Percentiles rank a stretch among this genome's conserved stretches.
phyloP scores from a whole-genome alignment of 2,329 filamentous ascomycete genomes.

The Trichoderma pleuroti region DNA sequence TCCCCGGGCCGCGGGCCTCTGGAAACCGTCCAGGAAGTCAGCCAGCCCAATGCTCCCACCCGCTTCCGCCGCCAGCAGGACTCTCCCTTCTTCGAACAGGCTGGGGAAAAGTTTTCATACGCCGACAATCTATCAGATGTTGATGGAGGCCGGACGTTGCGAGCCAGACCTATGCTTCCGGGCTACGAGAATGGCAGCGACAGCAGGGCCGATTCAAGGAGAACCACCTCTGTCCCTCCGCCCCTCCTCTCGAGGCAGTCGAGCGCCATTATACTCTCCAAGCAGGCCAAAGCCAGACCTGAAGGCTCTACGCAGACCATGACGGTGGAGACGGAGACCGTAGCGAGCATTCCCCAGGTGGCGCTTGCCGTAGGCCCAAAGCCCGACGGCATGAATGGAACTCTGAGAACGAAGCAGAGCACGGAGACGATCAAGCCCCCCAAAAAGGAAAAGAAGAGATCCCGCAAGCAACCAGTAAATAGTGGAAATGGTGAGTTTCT shows the following conservation, averaged over 20 bases:
- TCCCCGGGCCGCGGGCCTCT: slow-evolving; percentile 63
- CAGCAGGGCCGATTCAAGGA: slow-evolving; percentile 44
- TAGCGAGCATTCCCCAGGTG: slow-evolving; percentile 83
- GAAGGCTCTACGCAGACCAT: slow-evolving; percentile 83
- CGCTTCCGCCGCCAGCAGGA: slow-evolving; percentile 38
- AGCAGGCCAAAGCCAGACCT: slow-evolving; percentile 65
- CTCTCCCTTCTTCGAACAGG: slow-evolving; percentile 47
- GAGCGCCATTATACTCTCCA: slow-evolving; percentile 54
- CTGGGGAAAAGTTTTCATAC: slow-evolving; percentile 46
- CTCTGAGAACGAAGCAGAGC: slow-evolving; percentile 80
- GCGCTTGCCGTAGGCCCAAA: slow-evolving; percentile 65
- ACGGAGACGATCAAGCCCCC: slow-evolving; percentile 95
- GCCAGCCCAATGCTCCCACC: slow-evolving; percentile 68
- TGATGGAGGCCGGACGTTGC: slow-evolving; percentile 41
- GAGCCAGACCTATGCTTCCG: slow-evolving; percentile 45
- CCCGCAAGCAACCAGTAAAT: slow-evolving; percentile 72
- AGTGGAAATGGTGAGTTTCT: slow-evolving; percentile 68
- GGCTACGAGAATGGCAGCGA: slow-evolving; percentile 63
- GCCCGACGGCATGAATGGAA: slow-evolving; percentile 63
- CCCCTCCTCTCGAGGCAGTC: slow-evolving; percentile 62
- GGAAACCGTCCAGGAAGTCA: slow-evolving; percentile 90
- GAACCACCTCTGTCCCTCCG: slow-evolving; percentile 48
- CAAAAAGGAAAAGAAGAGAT: slow-evolving; percentile 86
- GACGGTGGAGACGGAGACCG: slow-evolving; percentile 97
- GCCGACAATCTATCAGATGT: slow-evolving; percentile 39